Conservation (phyloP, 768 basidiomycete species). For the Mrakia frigida region DNA sequence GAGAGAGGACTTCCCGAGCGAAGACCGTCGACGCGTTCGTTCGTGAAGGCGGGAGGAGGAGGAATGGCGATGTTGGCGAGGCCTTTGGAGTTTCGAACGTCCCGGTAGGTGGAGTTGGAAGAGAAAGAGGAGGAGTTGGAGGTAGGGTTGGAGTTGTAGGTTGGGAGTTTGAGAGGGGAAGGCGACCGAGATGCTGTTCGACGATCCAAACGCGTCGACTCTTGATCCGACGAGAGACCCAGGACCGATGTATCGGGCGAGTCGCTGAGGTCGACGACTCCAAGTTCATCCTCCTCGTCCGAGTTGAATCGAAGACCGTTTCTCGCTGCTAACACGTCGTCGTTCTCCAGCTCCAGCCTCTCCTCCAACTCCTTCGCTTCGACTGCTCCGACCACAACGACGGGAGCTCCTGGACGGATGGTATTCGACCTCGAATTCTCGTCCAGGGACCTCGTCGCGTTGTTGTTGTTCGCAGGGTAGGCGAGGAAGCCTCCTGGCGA, state of each 20-base stretch:
- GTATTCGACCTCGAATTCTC: constrained; percentile 21
- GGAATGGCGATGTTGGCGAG: constrained; percentile 27
- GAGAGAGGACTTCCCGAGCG: neutral
- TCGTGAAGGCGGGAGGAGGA: constrained; percentile 4
- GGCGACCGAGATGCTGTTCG: neutral
- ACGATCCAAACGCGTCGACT: neutral
- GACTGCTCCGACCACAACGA: neutral
- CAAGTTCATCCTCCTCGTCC: neutral
- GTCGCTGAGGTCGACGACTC: neutral
- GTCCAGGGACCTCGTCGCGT: neutral
- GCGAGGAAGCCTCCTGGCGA: constrained; percentile 13
- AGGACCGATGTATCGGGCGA: neutral
- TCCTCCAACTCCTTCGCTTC: neutral
- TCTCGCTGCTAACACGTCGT: neutral
- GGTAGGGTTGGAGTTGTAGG: neutral
- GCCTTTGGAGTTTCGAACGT: constrained; percentile 12
- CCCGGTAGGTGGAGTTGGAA: constrained; percentile 1
- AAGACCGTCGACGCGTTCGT: neutral
- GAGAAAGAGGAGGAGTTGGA: neutral
- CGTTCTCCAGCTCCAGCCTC: constrained; percentile 7
- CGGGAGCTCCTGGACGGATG: constrained; percentile 20
- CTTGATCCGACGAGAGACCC: neutral
- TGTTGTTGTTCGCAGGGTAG: neutral
- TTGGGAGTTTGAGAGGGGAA: constrained; percentile 1
- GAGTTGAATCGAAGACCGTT: neutral